A percentile compares a stretch with the other conserved stretches of the same genome.
phyloP scores from a whole-genome alignment of 2,329 filamentous ascomycete genomes.

The Lecanicillium sp. region DNA sequence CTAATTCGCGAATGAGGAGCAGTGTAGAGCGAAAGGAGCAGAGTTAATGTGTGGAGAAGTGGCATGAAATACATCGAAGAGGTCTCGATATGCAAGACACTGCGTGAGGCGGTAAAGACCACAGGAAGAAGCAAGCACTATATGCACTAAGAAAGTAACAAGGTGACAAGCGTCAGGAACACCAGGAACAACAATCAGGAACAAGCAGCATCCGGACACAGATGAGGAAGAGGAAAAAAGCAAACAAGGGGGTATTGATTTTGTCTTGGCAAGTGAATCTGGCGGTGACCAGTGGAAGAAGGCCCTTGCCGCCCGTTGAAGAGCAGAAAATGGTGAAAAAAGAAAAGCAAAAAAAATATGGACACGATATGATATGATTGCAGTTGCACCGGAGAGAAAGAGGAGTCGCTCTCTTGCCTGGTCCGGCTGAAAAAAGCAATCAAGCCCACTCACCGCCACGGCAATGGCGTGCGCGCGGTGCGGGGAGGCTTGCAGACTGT shows the following conservation, averaged over 20 bases:
- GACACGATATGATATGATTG: not conserved
- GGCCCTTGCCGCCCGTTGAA: constrained; percentile 10
- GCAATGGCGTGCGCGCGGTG: not conserved
- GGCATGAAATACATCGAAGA: not conserved
- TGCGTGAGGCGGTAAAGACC: not conserved
- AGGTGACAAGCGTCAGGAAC: not conserved
- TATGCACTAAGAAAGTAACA: too few relatives aligned
- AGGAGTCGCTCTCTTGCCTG: not conserved
- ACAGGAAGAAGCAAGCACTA: not conserved
- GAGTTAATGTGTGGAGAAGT: not conserved
- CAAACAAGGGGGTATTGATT: not conserved
- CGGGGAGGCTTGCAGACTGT: not conserved
- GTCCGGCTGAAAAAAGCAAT: not conserved
- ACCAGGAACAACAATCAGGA: not conserved
- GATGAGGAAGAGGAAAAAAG: too few relatives aligned
- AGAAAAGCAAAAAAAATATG: not conserved
- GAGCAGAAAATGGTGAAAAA: constrained; percentile 1
- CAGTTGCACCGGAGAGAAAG: not conserved
- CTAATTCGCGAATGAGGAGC: not conserved
- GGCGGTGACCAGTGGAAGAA: constrained; percentile 8
- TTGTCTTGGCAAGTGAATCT: not conserved
- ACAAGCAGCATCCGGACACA: too few relatives aligned
- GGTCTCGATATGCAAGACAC: not conserved
- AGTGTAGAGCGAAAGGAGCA: not conserved
- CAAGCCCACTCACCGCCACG: constrained; percentile 3